Evolutionary conservation across 2,329 filamentous ascomycete genomes (phyloP).

Genomic region (Berkeleyomyces basicola): DNA sequence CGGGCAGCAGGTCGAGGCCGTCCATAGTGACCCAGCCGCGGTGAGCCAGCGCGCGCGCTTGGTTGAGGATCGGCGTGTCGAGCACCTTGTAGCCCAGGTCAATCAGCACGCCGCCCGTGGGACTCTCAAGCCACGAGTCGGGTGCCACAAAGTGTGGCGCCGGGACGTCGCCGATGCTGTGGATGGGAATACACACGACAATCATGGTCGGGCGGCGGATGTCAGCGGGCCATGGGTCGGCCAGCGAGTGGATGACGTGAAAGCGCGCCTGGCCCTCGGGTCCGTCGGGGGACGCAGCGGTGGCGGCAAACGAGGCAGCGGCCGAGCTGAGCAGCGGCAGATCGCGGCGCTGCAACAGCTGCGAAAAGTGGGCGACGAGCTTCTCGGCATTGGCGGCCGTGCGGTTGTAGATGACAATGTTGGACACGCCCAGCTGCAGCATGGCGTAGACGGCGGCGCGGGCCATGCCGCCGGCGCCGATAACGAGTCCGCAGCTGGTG

Average conservation of each 20-base stretch:
- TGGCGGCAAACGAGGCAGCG: background rate
- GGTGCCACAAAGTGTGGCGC: conserved; percentile 57
- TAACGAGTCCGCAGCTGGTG: conserved; percentile 38
- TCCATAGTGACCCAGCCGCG: conserved; percentile 60
- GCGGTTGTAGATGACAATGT: conserved; percentile 60
- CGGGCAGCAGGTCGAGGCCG: conserved; percentile 57
- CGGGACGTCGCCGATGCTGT: conserved; percentile 44
- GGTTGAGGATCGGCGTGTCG: conserved; percentile 51
- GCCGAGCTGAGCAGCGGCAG: conserved; percentile 27
- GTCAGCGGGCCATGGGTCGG: conserved; percentile 47
- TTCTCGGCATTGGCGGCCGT: conserved; percentile 49
- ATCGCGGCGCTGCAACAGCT: conserved; percentile 29
- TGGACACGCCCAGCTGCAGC: conserved; percentile 58
- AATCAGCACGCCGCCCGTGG: conserved; percentile 58
- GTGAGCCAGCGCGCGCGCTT: conserved; percentile 43
- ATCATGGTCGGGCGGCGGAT: conserved; percentile 55
- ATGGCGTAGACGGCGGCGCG: conserved; percentile 63
- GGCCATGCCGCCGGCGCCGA: conserved; percentile 60
- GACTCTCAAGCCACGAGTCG: conserved; percentile 50
- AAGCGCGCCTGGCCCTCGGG: conserved; percentile 26
- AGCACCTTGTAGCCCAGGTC: conserved; percentile 62
- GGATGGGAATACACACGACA: conserved; percentile 58
- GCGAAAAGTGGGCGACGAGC: conserved; percentile 54
- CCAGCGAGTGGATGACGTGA: conserved; percentile 39
- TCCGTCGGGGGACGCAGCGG: conserved; percentile 11